phyloP scores from a whole-genome alignment of 768 basidiomycete species.

The Sistotremastrum suecicum region DNA sequence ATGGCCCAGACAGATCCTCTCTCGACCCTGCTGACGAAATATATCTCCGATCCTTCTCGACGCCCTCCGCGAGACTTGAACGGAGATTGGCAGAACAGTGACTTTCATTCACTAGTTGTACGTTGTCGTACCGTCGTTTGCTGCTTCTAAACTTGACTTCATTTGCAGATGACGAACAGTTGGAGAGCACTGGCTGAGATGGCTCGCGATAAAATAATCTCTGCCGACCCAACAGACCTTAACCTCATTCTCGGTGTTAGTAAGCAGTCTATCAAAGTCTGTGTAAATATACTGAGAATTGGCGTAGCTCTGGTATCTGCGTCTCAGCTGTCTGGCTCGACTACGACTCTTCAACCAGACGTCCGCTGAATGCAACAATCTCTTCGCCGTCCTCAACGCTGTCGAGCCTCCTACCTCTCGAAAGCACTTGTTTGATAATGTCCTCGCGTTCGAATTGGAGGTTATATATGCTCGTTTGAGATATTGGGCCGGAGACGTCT shows the following conservation, averaged over 20 bases:
- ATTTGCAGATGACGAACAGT: slow-evolving; percentile 65
- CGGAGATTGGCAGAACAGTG: slow-evolving; percentile 59
- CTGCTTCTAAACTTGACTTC: background rate
- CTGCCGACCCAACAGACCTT: slow-evolving; percentile 55
- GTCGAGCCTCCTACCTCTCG: slow-evolving; percentile 40
- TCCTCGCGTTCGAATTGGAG: slow-evolving; percentile 42
- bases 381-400: slow-evolving; percentile 54
- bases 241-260: slow-evolving; percentile 52
- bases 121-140: slow-evolving; percentile 20
- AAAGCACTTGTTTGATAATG: slow-evolving; percentile 41
- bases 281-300: background rate
- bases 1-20: slow-evolving; percentile 61
- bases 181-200: slow-evolving; percentile 77
- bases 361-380: slow-evolving; percentile 70
- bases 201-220: slow-evolving; percentile 67
- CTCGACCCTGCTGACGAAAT: slow-evolving; percentile 69
- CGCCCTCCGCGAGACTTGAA: slow-evolving; percentile 58
- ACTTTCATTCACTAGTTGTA: slow-evolving; percentile 72
- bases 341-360: slow-evolving; percentile 78
- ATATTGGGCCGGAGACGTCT: slow-evolving; percentile 73
- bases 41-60: slow-evolving; percentile 62
- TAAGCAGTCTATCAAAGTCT: background rate
- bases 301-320: slow-evolving; percentile 68
- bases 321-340: slow-evolving; percentile 63
- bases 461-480: slow-evolving; percentile 62